phyloP scores from a whole-genome alignment of 176 grass and related monocot species.

The Microstegium vimineum region DNA sequence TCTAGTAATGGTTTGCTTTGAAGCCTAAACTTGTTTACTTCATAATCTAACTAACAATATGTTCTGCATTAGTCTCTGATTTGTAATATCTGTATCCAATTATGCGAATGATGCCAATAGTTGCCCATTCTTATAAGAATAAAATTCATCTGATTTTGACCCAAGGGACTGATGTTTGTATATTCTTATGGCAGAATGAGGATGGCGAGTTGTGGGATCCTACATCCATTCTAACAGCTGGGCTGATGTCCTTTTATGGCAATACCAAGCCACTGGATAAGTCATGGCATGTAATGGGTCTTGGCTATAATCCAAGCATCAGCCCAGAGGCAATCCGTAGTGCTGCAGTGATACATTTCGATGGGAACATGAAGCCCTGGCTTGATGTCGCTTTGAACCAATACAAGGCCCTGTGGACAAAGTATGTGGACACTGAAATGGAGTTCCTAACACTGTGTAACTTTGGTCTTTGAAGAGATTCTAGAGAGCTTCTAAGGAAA shows the following conservation, averaged over 20 bases:
- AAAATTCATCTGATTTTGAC: background rate
- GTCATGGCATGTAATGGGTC: constrained; percentile 68
- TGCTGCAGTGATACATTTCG: constrained; percentile 56
- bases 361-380: constrained; percentile 87
- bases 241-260: constrained; percentile 62
- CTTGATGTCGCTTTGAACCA: constrained; percentile 76
- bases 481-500: constrained; percentile 2
- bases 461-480: constrained; percentile 61
- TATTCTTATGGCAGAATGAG: constrained; percentile 48
- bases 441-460: constrained; percentile 80
- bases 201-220: constrained; percentile 59
- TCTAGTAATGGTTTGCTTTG: background rate
- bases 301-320: constrained; percentile 63
- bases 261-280: constrained; percentile 59
- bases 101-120: background rate
- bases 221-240: constrained; percentile 45
- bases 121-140: background rate
- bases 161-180: constrained; percentile 2
- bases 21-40: background rate
- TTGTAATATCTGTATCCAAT: background rate
- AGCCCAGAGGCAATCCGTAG: constrained; percentile 31
- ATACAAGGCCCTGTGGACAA: constrained; percentile 82
- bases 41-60: background rate
- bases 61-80: background rate
- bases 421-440: constrained; percentile 84